Percentiles rank a stretch among this genome's conserved stretches.
Evolutionary conservation across 768 basidiomycete genomes (phyloP).

Genomic region (Cyathus striatus): DNA sequence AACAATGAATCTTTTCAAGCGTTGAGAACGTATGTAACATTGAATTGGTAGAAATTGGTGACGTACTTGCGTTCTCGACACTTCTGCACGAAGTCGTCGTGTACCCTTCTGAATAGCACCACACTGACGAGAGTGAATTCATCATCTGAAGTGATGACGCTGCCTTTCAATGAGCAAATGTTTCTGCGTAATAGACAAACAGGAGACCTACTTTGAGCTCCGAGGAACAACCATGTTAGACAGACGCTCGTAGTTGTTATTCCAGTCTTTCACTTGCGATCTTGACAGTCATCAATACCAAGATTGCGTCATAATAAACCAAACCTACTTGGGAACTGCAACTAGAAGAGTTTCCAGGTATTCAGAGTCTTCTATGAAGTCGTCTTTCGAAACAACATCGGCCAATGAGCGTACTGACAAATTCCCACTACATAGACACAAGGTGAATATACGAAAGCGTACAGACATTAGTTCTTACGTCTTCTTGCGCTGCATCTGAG

Average conservation of each 20-base stretch:
- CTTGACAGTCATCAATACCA: conserved; percentile 34
- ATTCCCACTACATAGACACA: conserved; percentile 76
- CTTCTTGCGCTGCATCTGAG: conserved; percentile 92
- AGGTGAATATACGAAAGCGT: too few relatives aligned
- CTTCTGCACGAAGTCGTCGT: conserved; percentile 91
- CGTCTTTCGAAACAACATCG: conserved; percentile 76
- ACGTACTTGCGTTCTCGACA: conserved; percentile 91
- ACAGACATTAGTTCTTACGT: conserved; percentile 54
- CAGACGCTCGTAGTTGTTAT: conserved; percentile 81
- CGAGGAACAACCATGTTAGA: conserved; percentile 90
- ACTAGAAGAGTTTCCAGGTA: conserved; percentile 91
- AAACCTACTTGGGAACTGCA: conserved; percentile 91
- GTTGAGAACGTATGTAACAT: conserved; percentile 2
- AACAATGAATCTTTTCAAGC: conserved; percentile 68
- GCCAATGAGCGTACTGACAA: conserved; percentile 85
- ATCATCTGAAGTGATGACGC: conserved; percentile 76
- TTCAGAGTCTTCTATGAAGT: conserved; percentile 87
- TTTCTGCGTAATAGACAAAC: conserved; percentile 1
- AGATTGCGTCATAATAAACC: conserved; percentile 8
- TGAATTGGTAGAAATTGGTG: background rate
- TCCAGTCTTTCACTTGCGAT: conserved; percentile 83
- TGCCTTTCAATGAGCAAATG: conserved; percentile 29
- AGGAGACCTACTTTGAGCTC: conserved; percentile 65
- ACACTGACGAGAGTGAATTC: conserved; percentile 85
- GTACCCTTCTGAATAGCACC: conserved; percentile 84